Base-by-base conservation (phyloP, 768 basidiomycete species). In the Mycena epipterygia region DNA sequence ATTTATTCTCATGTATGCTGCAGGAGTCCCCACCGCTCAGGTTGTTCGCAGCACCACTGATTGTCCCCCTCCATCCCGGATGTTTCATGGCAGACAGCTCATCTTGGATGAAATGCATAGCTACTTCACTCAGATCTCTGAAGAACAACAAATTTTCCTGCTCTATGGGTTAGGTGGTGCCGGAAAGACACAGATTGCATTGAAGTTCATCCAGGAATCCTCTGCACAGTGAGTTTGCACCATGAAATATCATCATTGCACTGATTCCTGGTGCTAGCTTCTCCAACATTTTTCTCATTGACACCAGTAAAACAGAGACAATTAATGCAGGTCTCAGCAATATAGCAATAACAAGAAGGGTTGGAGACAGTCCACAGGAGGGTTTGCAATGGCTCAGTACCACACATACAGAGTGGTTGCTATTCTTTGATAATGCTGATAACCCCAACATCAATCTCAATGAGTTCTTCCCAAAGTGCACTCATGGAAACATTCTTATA, bases 401-500 rank as follows among this genome's bases (percentile, higher is more conserved):
- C 14, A 46, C 6, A 19, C n/a, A 9, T 5, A 23, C 14, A 11
- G 30, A 42, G 23, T 69, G 60, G 49, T 13, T 69, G 14, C 33
- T 63, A 16, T 27, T 51, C 13, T 41, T 53, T n/a, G 29, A 44
- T 29, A 53, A 61, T 42, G 33, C 58, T 13, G 67, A 62, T 35
- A 33, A 60, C 32, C 33, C 51, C 3, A 11, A 30, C 1, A 48
- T 69, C 6, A 32, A 53, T 30, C 39, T 69, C 7, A 44, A 53
- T 9, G 32, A n/a, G 3, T 70, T 32, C 27, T 29, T 70, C 12
- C 64, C 68, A 11, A 17, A 19, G 9, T 62, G 67, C 39, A 17
- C 21, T 1, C 68, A 70, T 35, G 68, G 68, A 25, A 65, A 63
- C 37, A 59, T 70, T 11, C 19, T 70, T 21, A 70, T 70, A 6